phyloP scores from a whole-genome alignment of 352 stramenopile genomes.

The Phytophthora crassamura region DNA sequence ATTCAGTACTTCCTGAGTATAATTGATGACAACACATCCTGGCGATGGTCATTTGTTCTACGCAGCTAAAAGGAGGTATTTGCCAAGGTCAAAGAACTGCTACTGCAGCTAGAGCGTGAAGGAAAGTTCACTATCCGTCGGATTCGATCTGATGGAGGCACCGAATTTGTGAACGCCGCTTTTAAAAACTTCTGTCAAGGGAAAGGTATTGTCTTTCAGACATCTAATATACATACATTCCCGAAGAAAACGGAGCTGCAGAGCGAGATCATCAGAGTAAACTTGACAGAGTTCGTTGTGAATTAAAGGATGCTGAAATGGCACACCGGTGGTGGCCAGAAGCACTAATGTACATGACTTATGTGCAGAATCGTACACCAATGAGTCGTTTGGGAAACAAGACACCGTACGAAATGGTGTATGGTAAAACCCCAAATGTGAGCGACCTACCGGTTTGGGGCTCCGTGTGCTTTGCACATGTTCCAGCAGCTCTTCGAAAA shows the following conservation, averaged over 20 bases:
- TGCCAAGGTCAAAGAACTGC: not conserved
- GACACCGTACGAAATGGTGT: conserved; percentile 9
- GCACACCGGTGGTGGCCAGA: conserved; percentile 8
- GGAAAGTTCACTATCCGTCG: conserved; percentile 1
- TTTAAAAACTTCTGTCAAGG: conserved; percentile 7
- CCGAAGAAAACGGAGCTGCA: conserved; percentile 5
- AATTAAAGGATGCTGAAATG: conserved; percentile 4
- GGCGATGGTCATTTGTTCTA: conserved; percentile 6
- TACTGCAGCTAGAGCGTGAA: conserved; percentile 5
- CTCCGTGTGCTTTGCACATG: conserved; percentile 4
- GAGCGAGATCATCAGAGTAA: conserved; percentile 3
- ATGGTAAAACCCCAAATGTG: not conserved
- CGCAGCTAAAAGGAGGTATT: conserved; percentile 1
- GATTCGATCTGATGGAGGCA: conserved; percentile 8
- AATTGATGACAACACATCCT: conserved; percentile 23
- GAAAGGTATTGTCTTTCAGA: conserved; percentile 2
- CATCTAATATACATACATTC: conserved; percentile 2
- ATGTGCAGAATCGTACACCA: conserved; percentile 16
- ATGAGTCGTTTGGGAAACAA: conserved; percentile 4
- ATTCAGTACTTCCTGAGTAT: conserved; percentile 21
- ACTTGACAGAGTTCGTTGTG: conserved; percentile 7
- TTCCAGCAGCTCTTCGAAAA: conserved; percentile 1
- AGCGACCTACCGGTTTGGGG: conserved; percentile 7
- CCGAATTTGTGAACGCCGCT: conserved; percentile 6
- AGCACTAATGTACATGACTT: conserved; percentile 12